Conservation (phyloP, 2,329 filamentous ascomycete species). For the Fusarium sp. region DNA sequence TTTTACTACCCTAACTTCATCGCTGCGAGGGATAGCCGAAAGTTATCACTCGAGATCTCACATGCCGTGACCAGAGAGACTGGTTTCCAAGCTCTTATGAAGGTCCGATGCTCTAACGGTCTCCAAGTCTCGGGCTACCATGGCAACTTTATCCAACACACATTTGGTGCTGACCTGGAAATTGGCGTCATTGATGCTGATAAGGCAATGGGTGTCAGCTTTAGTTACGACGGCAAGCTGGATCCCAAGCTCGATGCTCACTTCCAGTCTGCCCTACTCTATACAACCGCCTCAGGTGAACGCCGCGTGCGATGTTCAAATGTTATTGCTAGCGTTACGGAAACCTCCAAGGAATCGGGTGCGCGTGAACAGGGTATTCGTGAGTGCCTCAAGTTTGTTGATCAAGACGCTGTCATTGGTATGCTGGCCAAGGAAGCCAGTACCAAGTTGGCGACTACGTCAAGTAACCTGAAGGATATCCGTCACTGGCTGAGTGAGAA, state of each 20-base stretch:
- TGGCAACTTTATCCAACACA: slow-evolving; percentile 95
- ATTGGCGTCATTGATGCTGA: slow-evolving; percentile 93
- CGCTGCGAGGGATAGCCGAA: slow-evolving; percentile 82
- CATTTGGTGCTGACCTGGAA: slow-evolving; percentile 92
- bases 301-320: slow-evolving; percentile 93
- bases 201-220: slow-evolving; percentile 90
- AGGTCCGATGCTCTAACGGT: slow-evolving; percentile 96
- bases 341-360: slow-evolving; percentile 59
- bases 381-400: slow-evolving; percentile 90
- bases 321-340: slow-evolving; percentile 89
- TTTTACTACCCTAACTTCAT: slow-evolving; percentile 99
- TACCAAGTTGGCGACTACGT: slow-evolving; percentile 78
- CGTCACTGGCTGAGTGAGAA: slow-evolving; percentile 86
- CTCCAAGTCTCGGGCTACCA: slow-evolving; percentile 94
- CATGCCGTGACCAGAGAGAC: slow-evolving; percentile 90
- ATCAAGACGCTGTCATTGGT: slow-evolving; percentile 91
- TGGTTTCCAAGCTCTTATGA: slow-evolving; percentile 96
- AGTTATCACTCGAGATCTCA: slow-evolving; percentile 84
- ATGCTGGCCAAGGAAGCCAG: slow-evolving; percentile 94
- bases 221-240: slow-evolving; percentile 97
- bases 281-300: slow-evolving; percentile 90
- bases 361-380: slow-evolving; percentile 66
- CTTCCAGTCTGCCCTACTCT: slow-evolving; percentile 94
- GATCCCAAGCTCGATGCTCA: slow-evolving; percentile 96
- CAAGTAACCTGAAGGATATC: slow-evolving; percentile 82